These are phyloP conservation scores for Coemansia sp. DNA, from an alignment of 192 early-diverging fungal species.

Conservation along the genomic window DNA sequence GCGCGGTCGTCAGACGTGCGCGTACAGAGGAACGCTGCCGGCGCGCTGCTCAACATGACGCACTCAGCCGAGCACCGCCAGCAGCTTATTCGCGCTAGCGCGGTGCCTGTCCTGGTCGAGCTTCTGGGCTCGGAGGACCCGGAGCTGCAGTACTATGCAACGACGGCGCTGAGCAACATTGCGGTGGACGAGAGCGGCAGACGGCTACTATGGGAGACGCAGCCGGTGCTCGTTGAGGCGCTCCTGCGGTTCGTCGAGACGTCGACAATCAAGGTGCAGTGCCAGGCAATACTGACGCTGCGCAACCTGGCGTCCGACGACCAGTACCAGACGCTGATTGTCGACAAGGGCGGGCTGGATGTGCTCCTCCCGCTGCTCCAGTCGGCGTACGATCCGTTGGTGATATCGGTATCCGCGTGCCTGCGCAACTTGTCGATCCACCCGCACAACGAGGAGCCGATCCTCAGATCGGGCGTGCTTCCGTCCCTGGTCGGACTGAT, in stretches of 20 bases:
- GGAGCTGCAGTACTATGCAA: slow-evolving; percentile 89
- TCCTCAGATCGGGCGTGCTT: slow-evolving; percentile 77
- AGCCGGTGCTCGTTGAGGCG: slow-evolving; percentile 69
- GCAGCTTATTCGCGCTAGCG: slow-evolving; percentile 77
- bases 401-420: slow-evolving; percentile 82
- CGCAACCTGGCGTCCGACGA: slow-evolving; percentile 80
- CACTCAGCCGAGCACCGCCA: slow-evolving; percentile 82
- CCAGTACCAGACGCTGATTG: slow-evolving; percentile 83
- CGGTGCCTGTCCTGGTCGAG: slow-evolving; percentile 78
- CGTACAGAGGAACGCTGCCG: slow-evolving; percentile 87
- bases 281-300: slow-evolving; percentile 83
- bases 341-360: slow-evolving; percentile 69
- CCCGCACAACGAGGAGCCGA: slow-evolving; percentile 78
- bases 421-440: slow-evolving; percentile 90
- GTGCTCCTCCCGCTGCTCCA: slow-evolving; percentile 72
- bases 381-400: slow-evolving; percentile 72
- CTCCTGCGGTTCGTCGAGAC: slow-evolving; percentile 78
- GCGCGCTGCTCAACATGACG: slow-evolving; percentile 91
- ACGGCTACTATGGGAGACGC: slow-evolving; percentile 67
- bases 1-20: slow-evolving; percentile 79
- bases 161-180: slow-evolving; percentile 86
- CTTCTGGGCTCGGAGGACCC: slow-evolving; percentile 73
- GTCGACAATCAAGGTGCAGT: slow-evolving; percentile 78
- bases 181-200: slow-evolving; percentile 75
- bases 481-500: slow-evolving; percentile 47